Base-by-base conservation (phyloP, 805 yeast species). In the Ascoidea tarda region DNA sequence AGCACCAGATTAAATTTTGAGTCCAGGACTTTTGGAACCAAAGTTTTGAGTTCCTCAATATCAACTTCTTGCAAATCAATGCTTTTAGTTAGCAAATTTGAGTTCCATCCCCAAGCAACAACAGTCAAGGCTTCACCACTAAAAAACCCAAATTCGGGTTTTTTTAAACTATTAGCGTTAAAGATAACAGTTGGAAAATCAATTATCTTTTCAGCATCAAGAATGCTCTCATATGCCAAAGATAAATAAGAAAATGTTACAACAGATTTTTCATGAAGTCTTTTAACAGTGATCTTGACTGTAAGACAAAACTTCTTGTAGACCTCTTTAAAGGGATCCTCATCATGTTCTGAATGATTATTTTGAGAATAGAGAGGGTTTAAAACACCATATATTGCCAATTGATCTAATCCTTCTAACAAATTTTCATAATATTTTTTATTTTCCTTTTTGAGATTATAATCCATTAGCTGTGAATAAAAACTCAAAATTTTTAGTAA, bases 91-190 rank as follows among this genome's bases (percentile, higher is more conserved):
- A 88, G 65, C 12, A 74, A 71, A 33, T 69, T 71, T 1, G 96
- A 82, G 2, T 73, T 64, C 93, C 95, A 84, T 0, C 96, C 96
- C 16, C 80, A 74, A 0, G 87, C 82, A 5, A 84, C 60, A 12
- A 87, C 71, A 32, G 86, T 73, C 16, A 90, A 66, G 0, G 96
- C 89, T 62, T 91, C 98, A 51, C 98, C 97, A 49, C 82, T 75
- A 0, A 88, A 74, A 58, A 91, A 87, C 21, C 84, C 66, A 50
- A 72, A 77, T 55, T 91, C 97, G n/a, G 79, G 70, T 55, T 85
- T 87, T 56, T 84, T 87, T 0, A 88, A 76, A 5, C 62, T 63
- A 62, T 84, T 81, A 0, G 85, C 73, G 4, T 77, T 82, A 58
- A 73, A 80, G 1, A 88, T 59, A 1, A 65, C 58, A 6, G 70